Percentiles rank a stretch among this genome's conserved stretches.
phyloP scores from a whole-genome alignment of 192 early-diverging fungal genomes.

The Linnemannia hyalina region DNA sequence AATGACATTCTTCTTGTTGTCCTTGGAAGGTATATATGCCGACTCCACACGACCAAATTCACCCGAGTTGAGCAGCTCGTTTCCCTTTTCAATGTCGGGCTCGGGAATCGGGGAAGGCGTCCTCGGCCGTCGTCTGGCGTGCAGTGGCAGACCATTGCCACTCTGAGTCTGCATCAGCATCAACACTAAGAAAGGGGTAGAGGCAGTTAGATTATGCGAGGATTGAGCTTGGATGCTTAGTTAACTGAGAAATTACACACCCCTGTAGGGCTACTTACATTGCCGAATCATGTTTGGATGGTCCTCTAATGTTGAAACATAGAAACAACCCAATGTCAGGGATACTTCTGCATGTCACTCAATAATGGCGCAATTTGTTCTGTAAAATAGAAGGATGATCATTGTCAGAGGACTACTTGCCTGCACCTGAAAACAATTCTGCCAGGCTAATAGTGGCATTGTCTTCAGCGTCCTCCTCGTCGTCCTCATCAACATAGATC shows the following conservation, averaged over 20 bases:
- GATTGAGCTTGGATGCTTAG: not conserved
- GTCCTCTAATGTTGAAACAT: slow-evolving; percentile 1
- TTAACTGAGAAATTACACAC: no score
- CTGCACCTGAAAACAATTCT: slow-evolving; percentile 1
- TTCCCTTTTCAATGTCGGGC: slow-evolving; percentile 37
- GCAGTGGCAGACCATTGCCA: not conserved
- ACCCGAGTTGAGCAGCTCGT: slow-evolving; percentile 40
- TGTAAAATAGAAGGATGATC: not conserved
- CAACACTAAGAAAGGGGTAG: slow-evolving; percentile 1
- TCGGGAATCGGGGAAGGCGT: slow-evolving; percentile 44
- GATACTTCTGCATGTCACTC: not conserved
- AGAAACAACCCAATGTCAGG: not conserved
- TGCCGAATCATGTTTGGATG: not conserved
- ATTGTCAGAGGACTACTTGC: not conserved
- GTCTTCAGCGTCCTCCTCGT: slow-evolving; percentile 23
- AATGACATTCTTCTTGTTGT: slow-evolving; percentile 16
- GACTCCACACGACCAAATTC: slow-evolving; percentile 53
- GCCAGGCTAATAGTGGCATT: slow-evolving; percentile 13
- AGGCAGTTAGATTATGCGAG: not conserved
- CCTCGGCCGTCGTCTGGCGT: not conserved
- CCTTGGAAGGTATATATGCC: slow-evolving; percentile 10
- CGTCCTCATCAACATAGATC: slow-evolving; percentile 6
- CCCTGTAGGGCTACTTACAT: not conserved
- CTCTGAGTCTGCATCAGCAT: not conserved
- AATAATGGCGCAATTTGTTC: not conserved